Evolutionary conservation across 1,284 basidiomycete species (phyloP).

Genomic region (Irpex lacteus): DNA sequence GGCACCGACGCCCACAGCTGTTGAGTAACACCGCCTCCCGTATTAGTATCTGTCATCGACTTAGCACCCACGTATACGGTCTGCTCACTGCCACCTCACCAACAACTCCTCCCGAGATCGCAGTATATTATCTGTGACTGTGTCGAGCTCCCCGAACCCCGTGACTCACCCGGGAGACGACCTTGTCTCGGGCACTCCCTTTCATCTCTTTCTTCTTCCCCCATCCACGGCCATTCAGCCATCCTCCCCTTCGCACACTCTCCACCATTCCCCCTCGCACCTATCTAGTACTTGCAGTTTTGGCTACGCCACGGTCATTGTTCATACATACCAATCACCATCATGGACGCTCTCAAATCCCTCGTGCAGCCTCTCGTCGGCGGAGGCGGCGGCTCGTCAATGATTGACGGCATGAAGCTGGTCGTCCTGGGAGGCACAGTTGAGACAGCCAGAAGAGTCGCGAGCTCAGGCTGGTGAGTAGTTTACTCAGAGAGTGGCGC

Average conservation of each 20-base stretch:
- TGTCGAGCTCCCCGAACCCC: neutral
- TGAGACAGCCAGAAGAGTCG: slow-evolving; percentile 76
- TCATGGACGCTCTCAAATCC: slow-evolving; percentile 78
- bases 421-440: slow-evolving; percentile 83
- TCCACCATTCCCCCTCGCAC: slow-evolving; percentile 15
- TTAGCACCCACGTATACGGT: slow-evolving; percentile 9
- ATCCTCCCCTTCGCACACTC: slow-evolving; percentile 10
- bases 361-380: slow-evolving; percentile 78
- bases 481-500: slow-evolving; percentile 1
- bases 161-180: neutral
- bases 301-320: slow-evolving; percentile 21
- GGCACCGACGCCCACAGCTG: neutral
- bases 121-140: neutral
- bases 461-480: slow-evolving; percentile 71
- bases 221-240: slow-evolving; percentile 1
- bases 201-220: slow-evolving; percentile 15
- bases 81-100: slow-evolving; percentile 9
- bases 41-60: neutral
- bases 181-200: slow-evolving; percentile 19
- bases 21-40: slow-evolving; percentile 3
- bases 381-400: slow-evolving; percentile 67
- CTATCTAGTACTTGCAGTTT: slow-evolving; percentile 22
- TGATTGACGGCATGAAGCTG: slow-evolving; percentile 83
- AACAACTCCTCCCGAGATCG: slow-evolving; percentile 4
- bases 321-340: slow-evolving; percentile 15